These are phyloP conservation scores for Naganishia vaughanmartiniae DNA, from an alignment of 768 basidiomycete genomes.

Conservation along the genomic window DNA sequence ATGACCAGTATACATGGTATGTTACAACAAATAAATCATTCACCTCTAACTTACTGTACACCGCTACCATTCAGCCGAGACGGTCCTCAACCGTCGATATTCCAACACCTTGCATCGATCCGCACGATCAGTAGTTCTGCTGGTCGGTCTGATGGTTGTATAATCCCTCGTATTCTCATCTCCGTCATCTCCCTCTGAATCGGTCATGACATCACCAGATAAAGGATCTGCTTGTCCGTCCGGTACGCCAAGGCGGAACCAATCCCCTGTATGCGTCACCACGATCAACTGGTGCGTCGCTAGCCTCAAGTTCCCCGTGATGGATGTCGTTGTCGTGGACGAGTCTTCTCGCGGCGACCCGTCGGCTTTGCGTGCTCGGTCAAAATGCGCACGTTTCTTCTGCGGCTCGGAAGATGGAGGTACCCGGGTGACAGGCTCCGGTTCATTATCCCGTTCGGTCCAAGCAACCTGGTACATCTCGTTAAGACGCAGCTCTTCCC, in stretches of 20 bases:
- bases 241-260: conserved; percentile 51
- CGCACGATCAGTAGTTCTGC: neutral
- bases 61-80: conserved; percentile 46
- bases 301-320: conserved; percentile 19
- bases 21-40: neutral
- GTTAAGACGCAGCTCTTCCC: conserved; percentile 35
- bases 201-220: conserved; percentile 4
- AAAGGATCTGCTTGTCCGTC: conserved; percentile 19
- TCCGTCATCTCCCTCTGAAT: conserved; percentile 26
- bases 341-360: neutral
- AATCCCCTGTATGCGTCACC: conserved; percentile 51
- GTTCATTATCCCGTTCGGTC: conserved; percentile 40
- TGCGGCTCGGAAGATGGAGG: conserved; percentile 4
- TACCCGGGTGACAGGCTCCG: neutral
- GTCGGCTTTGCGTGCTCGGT: neutral
- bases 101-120: conserved; percentile 45
- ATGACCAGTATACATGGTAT: conserved; percentile 1
- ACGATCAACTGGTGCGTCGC: conserved; percentile 45
- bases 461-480: conserved; percentile 50
- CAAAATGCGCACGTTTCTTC: neutral
- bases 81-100: conserved; percentile 44
- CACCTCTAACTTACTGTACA: neutral
- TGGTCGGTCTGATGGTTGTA: conserved; percentile 9
- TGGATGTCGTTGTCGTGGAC: conserved; percentile 13
- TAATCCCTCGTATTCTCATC: conserved; percentile 13